A percentile compares a stretch with the other conserved stretches of the same genome.
phyloP scores from a whole-genome alignment of 768 basidiomycete genomes.

The Trametes punicea region DNA sequence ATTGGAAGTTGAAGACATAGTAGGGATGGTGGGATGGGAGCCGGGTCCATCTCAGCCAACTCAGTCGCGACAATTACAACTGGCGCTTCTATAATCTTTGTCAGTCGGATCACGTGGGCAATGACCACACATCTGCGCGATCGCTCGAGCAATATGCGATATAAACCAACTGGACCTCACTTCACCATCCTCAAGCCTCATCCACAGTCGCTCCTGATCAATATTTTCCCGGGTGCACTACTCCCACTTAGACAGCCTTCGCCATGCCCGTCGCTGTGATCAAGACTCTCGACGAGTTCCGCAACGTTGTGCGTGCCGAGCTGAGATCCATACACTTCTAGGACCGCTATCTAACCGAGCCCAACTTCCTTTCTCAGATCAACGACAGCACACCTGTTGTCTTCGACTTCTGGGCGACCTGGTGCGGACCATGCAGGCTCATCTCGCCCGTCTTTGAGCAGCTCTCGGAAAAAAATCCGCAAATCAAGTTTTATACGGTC shows the following conservation, averaged over 20 bases:
- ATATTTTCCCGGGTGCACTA: neutral
- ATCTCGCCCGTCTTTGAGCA: conserved; percentile 67
- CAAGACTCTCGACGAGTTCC: conserved; percentile 23
- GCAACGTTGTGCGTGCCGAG: conserved; percentile 39
- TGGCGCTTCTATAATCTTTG: conserved; percentile 5
- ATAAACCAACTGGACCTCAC: neutral
- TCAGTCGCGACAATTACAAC: neutral
- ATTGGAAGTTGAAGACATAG: too few species aligned
- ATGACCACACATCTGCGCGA: conserved; percentile 17
- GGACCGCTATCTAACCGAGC: neutral
- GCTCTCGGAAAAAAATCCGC: conserved; percentile 37
- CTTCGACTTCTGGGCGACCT: conserved; percentile 76
- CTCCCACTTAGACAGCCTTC: neutral
- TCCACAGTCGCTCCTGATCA: neutral
- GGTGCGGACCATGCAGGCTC: conserved; percentile 69
- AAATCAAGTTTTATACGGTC: conserved; percentile 66
- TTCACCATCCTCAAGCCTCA: neutral
- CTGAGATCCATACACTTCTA: neutral
- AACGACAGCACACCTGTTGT: conserved; percentile 44
- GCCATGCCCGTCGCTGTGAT: conserved; percentile 22
- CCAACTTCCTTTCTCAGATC: conserved; percentile 33
- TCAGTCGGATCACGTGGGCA: conserved; percentile 12
- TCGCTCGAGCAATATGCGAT: neutral
- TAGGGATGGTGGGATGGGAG: too few species aligned
- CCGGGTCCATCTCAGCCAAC: neutral